Base-by-base conservation (phyloP, 257 asterid genomes). In the Sherardia arvensis region DNA sequence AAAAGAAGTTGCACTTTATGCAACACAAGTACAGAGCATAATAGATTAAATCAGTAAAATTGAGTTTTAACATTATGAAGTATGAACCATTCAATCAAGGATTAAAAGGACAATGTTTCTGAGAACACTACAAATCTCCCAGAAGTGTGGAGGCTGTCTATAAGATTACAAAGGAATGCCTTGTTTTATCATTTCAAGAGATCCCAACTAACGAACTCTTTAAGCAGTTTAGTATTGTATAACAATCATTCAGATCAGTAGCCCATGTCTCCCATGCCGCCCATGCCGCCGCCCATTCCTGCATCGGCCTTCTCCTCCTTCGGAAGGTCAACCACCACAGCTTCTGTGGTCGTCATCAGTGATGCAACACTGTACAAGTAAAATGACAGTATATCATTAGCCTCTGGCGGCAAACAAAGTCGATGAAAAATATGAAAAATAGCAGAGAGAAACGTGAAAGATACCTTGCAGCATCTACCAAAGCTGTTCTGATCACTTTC, bases 401-500 rank as follows among this genome's bases (percentile, higher is more conserved):
- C 6, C 48, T 40, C n/a, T n/a, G 17, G n/a, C 17, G 17, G 51
- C 51, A 14, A 43, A 14, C 7, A 3, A 14, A 14, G 20, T 10
- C 51, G 0, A 20, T 15, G 18, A 10, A 38, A 38, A 17, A 38
- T 3, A 38, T 38, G 47, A 15, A 14, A 3, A 43, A n/a, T n/a
- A n/a, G n/a, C 21, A 43, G 7, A 4, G 20, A 15, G 2, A 43
- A 5, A 43, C 4, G 49, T 38, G 47, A 38, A 25, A 28, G 73
- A 76, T 71, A 86, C 96, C 96, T 91, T 21, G 99, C 99, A 48
- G 99, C 97, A 71, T 89, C 98, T 1, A 85, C 94, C 55, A 92
- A 85, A 27, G 98, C 97, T 61, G 95, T 89, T 76, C 98, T 87
- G 21, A 92, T 82, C 32, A 92, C 98, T 66, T 87, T 89, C 79